Conservation (phyloP, 1,284 basidiomycete genomes). For the Ceratobasidium sp. region DNA sequence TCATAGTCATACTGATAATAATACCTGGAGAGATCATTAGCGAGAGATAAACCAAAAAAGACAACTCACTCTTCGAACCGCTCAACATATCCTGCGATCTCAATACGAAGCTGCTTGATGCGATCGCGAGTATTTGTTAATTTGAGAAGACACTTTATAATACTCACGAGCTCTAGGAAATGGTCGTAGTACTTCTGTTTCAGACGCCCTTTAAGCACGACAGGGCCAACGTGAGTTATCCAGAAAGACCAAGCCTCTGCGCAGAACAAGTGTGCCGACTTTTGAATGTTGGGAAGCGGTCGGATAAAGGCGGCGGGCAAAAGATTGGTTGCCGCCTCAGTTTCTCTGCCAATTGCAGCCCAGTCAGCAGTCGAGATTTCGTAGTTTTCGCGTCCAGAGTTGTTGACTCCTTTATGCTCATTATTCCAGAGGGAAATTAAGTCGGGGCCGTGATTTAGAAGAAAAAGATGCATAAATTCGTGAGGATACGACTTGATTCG, state of each 20-base stretch:
- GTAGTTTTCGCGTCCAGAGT: conserved; percentile 6
- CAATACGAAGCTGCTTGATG: conserved; percentile 50
- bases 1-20: conserved; percentile 60
- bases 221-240: conserved; percentile 56
- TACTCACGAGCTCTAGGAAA: conserved; percentile 52
- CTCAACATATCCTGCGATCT: conserved; percentile 5
- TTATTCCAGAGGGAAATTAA: conserved; percentile 2
- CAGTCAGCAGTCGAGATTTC: conserved; percentile 55
- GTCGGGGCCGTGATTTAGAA: conserved; percentile 44
- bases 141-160: conserved; percentile 46
- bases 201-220: conserved; percentile 54
- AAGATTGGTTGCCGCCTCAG: conserved; percentile 50
- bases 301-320: conserved; percentile 58
- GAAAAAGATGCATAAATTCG: conserved; percentile 21
- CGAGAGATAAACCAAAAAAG: neutral
- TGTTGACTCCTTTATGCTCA: conserved; percentile 13
- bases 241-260: conserved; percentile 60
- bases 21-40: conserved; percentile 52
- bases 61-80: conserved; percentile 19
- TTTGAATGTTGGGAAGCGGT: conserved; percentile 54
- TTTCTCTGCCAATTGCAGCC: conserved; percentile 57
- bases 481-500: conserved; percentile 37
- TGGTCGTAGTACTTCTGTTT: conserved; percentile 55
- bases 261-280: conserved; percentile 52
- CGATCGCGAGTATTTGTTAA: no score